Evolutionary conservation across 352 stramenopile genomes (phyloP), one percentile per base, ranked within the genome.

Genomic region (Phytopythium montanum): DNA sequence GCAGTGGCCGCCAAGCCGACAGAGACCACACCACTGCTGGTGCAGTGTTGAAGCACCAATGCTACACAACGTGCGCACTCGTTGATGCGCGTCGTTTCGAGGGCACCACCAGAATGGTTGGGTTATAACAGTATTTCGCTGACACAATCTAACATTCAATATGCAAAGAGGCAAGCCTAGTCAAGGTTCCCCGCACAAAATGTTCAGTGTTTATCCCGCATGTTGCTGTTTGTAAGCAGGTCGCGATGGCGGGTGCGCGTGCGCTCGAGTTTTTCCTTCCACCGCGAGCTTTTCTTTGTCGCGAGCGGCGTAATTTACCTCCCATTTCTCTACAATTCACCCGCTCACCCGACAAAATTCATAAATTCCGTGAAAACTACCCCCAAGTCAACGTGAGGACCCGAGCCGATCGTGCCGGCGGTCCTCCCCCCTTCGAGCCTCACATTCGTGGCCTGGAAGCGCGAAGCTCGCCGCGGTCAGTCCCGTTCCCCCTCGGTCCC

Each of bases 381-480:
- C 26, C 44, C 2, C 21, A 19, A 28, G 39, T 39, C 58, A 73
- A 77, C 66, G 69, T 72, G 66, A 41, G 65, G 69, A 61, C 51
- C 60, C 42, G 25, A 54, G 44, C 28, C n/a, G 19, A 33, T 5
- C 31, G 54, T 75, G 49, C 49, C 49, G 49, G 49, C 49, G 52
- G 52, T 45, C 33, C 56, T 63, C 60, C 64, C 51, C 51, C 51
- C 33, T 25, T 2, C n/a, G n/a, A n/a, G 0, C 6, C 1, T 28
- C n/a, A n/a, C 70, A 79, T 79, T 76, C 65, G 71, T 70, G 66
- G 62, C 60, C 59, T 75, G 59, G 58, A 71, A 73, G 59, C 56
- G 53, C 28, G n/a, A 65, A 52, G 52, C 55, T 29, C 45, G 44
- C 12, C 19, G 39, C 39, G 39, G 39, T 46, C 44, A 51, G 44